A percentile compares a stretch with the other conserved stretches of the same genome.
These are phyloP conservation scores for Hordeum pubiflorum DNA, from an alignment of 202 grass and related monocot genomes.

Conservation along the genomic window DNA sequence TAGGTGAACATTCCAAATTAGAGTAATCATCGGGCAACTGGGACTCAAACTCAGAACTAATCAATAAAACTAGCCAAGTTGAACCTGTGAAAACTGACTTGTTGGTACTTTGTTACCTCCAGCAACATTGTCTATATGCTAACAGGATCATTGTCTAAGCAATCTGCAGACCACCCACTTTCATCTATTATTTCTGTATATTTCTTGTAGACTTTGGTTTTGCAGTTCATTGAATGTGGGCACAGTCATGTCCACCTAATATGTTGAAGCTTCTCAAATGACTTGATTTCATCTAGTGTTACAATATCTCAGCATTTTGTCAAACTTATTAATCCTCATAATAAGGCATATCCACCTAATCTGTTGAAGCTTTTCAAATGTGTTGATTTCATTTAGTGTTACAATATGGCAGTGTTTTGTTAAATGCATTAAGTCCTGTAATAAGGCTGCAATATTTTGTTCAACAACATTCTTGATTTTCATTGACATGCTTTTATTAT, in stretches of 20 bases:
- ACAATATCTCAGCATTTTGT: not conserved
- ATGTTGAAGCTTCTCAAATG: not conserved
- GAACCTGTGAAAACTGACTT: not conserved
- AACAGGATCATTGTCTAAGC: not conserved
- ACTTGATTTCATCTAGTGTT: constrained; percentile 1
- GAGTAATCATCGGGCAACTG: not conserved
- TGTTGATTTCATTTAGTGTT: constrained; percentile 11
- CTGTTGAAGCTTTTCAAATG: not conserved
- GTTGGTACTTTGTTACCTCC: not conserved
- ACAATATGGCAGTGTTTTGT: not conserved
- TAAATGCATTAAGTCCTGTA: not conserved
- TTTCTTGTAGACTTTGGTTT: not conserved
- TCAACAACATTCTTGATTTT: not conserved
- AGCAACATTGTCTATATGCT: no score
- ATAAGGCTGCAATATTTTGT: constrained; percentile 6
- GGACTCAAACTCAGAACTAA: constrained; percentile 3
- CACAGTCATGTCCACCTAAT: not conserved
- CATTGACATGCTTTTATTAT: not conserved
- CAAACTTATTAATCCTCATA: not conserved
- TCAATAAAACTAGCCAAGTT: not conserved
- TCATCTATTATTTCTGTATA: not conserved
- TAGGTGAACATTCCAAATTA: not conserved
- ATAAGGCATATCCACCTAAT: not conserved
- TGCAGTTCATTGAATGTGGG: not conserved
- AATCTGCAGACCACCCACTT: constrained; percentile 6